Evolutionary conservation across 148 eudicot genomes (phyloP).

Genomic region (Beta vulgaris): DNA sequence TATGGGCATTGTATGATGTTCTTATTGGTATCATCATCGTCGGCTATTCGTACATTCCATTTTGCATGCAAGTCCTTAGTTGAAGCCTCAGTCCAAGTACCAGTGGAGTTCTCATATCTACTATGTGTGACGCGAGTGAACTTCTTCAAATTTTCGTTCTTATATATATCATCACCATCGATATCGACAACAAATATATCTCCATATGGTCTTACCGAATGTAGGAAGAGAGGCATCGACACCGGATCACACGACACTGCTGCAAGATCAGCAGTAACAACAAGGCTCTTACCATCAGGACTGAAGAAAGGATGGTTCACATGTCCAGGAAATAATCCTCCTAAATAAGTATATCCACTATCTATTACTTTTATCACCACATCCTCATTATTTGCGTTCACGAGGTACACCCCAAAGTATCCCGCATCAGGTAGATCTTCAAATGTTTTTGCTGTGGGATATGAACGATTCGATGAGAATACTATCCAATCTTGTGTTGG

Average conservation of each 20-base stretch:
- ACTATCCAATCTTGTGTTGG: conserved; percentile 22
- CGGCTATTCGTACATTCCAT: background rate
- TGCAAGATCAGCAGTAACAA: conserved; percentile 15
- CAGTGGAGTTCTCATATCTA: conserved; percentile 18
- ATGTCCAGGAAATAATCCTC: background rate
- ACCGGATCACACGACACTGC: conserved; percentile 29
- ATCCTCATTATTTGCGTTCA: background rate
- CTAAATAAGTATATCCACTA: background rate
- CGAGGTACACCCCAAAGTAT: conserved; percentile 15
- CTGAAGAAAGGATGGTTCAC: conserved; percentile 25
- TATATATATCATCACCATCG: background rate
- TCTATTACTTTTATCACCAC: conserved; percentile 9
- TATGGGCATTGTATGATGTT: background rate
- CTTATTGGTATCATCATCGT: background rate
- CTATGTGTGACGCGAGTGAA: conserved; percentile 22
- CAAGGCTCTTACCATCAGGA: conserved; percentile 18
- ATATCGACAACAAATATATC: conserved; percentile 18
- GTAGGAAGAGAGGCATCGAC: conserved; percentile 9
- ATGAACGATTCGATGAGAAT: conserved; percentile 18
- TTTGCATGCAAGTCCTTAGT: background rate
- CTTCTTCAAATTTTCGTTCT: background rate
- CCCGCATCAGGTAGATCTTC: conserved; percentile 21
- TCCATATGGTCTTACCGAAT: conserved; percentile 21
- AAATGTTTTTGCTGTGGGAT: background rate
- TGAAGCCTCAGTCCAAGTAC: background rate